Conservation (phyloP, 2,329 filamentous ascomycete genomes). For the Hyphodiscus sp. region DNA sequence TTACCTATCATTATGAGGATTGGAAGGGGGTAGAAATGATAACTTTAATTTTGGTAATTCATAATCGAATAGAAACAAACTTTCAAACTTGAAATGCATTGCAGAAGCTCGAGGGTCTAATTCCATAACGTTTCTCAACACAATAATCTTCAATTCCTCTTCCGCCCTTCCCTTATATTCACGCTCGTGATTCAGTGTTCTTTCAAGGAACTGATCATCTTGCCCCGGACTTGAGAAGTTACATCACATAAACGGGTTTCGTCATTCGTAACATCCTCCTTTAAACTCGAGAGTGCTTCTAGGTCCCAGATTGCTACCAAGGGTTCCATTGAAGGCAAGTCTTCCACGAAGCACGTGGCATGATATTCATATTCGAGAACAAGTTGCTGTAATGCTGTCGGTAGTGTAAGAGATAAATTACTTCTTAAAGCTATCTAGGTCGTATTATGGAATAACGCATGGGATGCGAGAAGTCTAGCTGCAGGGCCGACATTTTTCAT, state of each 20-base stretch:
- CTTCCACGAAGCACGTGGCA: conserved; percentile 32
- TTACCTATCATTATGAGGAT: too few relatives aligned
- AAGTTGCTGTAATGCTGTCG: conserved; percentile 25
- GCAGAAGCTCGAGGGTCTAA: too few relatives aligned
- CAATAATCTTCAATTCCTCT: neutral
- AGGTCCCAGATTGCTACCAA: conserved; percentile 33
- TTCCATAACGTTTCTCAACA: neutral
- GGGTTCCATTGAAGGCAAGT: conserved; percentile 29
- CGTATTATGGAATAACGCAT: conserved; percentile 19
- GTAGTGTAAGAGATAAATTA: conserved; percentile 30
- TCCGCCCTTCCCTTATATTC: neutral
- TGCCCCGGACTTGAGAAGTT: too few relatives aligned
- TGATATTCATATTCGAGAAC: conserved; percentile 19
- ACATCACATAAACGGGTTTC: too few relatives aligned
- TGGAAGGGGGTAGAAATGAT: too few relatives aligned
- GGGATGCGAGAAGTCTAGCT: conserved; percentile 29
- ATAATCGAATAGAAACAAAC: too few relatives aligned
- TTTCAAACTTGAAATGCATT: too few relatives aligned
- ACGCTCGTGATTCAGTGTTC: neutral
- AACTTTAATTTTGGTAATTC: too few relatives aligned
- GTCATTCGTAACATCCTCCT: too few relatives aligned
- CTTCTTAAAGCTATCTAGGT: conserved; percentile 31
- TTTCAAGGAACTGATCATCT: neutral
- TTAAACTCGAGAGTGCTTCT: conserved; percentile 23
- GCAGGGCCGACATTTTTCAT: conserved; percentile 20